Evolutionary conservation across 257 asterid genomes (phyloP), one percentile per base, ranked within the genome.

Genomic region (Scutellaria galericulata): DNA sequence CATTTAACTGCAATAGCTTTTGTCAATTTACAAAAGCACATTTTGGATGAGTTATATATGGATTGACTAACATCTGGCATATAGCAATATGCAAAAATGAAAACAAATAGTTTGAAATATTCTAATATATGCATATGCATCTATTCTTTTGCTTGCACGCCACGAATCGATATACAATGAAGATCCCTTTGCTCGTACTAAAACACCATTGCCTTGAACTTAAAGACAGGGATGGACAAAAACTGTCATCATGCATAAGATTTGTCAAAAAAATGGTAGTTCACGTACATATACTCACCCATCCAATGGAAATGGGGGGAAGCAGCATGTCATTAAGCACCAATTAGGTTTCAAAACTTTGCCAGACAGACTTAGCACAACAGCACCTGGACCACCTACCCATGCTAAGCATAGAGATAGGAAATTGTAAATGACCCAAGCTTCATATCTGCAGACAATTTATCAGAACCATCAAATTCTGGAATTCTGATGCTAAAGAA

Each of bases 331-430:
- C 96, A 95, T 88, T 75, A 92, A 81, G 78, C 96, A 92, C 89
- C 96, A 92, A 73, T 84, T 95, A 76, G 96, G 96, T 90, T 90
- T 88, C 84, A 95, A 74, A 78, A 80, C 75, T 76, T 93, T 91
- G 10, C 99, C 98, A 63, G 85, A 82, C 75, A 95, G 89, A 77
- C 95, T 95, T 68, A 95, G 74, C 66, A 95, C 98, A 60, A 95
- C 97, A 78, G 99, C 96, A 69, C 99, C 99, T 56, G 99, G 98
- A 79, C 99, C 99, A 75, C 99, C 99, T 62, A 95, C 97, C 99
- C 99, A 95, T 72, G 97, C 99, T 81, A 95, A 78, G 97, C 99
- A 95, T 75, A 95, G 82, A 13, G 99, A 95, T 56, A 95, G 85
- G 86, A 95, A 95, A 82, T 95, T 95, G 84, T 95, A 95, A 68